Evolutionary conservation across 345 rosid genomes (phyloP).

Genomic region (Litchi chinensis): DNA sequence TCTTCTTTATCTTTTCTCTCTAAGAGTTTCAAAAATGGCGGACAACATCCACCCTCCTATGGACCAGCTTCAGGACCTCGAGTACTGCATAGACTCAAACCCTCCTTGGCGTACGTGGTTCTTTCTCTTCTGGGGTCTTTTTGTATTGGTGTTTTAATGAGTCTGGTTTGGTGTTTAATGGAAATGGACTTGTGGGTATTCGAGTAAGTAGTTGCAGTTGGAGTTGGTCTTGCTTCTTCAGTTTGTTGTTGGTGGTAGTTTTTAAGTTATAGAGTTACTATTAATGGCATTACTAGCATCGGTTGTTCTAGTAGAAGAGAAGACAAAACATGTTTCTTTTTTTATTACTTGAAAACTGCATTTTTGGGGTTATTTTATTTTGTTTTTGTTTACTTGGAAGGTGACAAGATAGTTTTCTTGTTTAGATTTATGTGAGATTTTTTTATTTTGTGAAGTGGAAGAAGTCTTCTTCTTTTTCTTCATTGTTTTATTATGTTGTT

Average conservation of each 20-base stretch:
- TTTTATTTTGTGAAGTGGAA: background rate
- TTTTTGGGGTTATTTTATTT: slow-evolving; percentile 8
- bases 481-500: slow-evolving; percentile 7
- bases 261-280: background rate
- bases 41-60: slow-evolving; percentile 77
- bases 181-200: slow-evolving; percentile 24
- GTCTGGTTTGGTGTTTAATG: background rate
- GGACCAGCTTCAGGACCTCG: slow-evolving; percentile 96
- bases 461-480: background rate
- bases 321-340: background rate
- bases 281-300: slow-evolving; percentile 3
- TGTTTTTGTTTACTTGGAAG: background rate
- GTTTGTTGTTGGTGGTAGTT: background rate
- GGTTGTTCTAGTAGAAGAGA: background rate
- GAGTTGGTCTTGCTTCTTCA: background rate
- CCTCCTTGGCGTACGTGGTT: slow-evolving; percentile 88
- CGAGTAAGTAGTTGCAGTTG: background rate
- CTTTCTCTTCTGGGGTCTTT: background rate
- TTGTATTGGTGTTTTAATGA: background rate
- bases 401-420: background rate
- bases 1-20: slow-evolving; percentile 16
- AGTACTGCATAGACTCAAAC: slow-evolving; percentile 99
- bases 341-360: slow-evolving; percentile 13
- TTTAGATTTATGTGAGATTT: background rate
- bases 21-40: slow-evolving; percentile 45